Evolutionary conservation across 805 yeast genomes (phyloP), one percentile per base, ranked within the genome.

Genomic region (Suhomyces faveliae): DNA sequence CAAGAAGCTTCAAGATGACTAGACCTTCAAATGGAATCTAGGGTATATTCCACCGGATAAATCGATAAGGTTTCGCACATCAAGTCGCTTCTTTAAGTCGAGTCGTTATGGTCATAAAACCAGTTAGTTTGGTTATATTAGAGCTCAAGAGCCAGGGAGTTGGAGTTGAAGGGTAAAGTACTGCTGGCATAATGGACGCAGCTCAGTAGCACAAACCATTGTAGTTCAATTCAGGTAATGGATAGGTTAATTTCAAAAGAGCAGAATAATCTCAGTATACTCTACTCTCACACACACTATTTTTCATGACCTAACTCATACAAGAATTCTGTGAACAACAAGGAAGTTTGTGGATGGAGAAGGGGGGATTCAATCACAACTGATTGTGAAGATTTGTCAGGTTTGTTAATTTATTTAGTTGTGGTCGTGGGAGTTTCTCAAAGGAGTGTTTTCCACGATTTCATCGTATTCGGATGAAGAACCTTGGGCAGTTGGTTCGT

Each of bases 201-300:
- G 30, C n/a, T 5, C n/a, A 6, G 7, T n/a, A 27, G 29, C 29
- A 25, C 30, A 27, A 27, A 27, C 15, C 2, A 3, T 27, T 5
- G 30, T n/a, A 3, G 9, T 27, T 33, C 37, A 33, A 33, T 20
- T 15, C 37, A 33, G n/a, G 19, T 27, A n/a, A 33, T 15, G 37
- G 37, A 33, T 15, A 25, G 27, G 37, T 42, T 43, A 24, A 37
- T 15, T 40, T 42, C 21, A 52, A 19, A 27, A 47, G 42, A 40
- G 42, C 44, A 45, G 39, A 45, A 23, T 40, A 17, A 35, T 25
- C 35, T 35, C 42, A 37, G 35, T 42, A 43, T 47, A 44, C 35
- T 52, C 47, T 53, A 46, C 47, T 13, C 43, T 25, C 46, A 53
- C 51, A 53, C 58, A 56, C 54, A 56, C 53, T 46, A 49, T 56